Percentiles rank a stretch among this genome's conserved stretches.
Conservation (phyloP, 768 basidiomycete species). For the Rhizopogon vinicolor region DNA sequence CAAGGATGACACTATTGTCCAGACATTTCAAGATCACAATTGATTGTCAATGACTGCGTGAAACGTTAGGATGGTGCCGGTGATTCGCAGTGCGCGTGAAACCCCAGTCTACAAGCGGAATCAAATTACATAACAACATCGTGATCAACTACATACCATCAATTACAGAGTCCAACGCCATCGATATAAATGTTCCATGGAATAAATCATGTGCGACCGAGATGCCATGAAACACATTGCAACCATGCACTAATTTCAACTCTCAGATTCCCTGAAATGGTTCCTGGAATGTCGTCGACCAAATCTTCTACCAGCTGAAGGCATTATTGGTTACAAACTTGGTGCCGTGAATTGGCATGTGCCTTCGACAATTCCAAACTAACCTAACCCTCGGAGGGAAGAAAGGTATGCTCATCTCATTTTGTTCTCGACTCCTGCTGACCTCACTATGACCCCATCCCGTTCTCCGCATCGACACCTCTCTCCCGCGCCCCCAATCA, state of each 20-base stretch:
- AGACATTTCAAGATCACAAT: neutral
- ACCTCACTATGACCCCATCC: no score
- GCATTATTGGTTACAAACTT: constrained; percentile 20
- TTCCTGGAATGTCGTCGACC: constrained; percentile 32
- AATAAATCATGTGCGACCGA: neutral
- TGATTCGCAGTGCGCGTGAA: no score
- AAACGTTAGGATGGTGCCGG: neutral
- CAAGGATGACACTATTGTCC: neutral
- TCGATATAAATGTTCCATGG: constrained; percentile 11
- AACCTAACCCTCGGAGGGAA: neutral
- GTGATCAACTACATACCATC: no score
- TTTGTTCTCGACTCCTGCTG: no score
- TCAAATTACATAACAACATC: no score
- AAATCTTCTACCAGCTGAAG: constrained; percentile 23
- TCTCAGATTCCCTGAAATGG: constrained; percentile 23
- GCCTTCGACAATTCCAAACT: neutral
- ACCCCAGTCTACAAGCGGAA: no score
- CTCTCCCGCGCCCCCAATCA: no score
- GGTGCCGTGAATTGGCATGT: constrained; percentile 20
- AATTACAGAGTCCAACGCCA: constrained; percentile 15
- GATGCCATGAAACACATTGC: neutral
- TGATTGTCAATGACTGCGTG: neutral
- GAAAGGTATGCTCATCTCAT: no score
- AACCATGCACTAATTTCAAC: neutral
- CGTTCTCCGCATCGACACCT: no score